Percentiles rank a stretch among this genome's conserved stretches.
phyloP scores from a whole-genome alignment of 495 filamentous ascomycete genomes.

The Penicillium flavigenum region DNA sequence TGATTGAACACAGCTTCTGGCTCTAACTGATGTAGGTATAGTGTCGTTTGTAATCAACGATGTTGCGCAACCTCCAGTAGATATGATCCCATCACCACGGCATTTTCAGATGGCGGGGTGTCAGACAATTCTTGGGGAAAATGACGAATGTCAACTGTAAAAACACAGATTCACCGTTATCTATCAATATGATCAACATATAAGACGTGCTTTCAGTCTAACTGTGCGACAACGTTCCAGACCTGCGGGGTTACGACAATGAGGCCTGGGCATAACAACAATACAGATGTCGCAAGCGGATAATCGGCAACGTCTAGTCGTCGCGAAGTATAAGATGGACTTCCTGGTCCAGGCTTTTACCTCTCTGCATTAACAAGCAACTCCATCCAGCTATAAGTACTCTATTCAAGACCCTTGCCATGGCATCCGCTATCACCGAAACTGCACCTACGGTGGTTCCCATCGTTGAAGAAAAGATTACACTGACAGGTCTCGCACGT shows the following conservation, averaged over 20 bases:
- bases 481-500: conserved; percentile 17
- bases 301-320: conserved; percentile 13
- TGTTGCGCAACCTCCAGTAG: conserved; percentile 13
- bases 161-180: background rate
- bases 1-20: background rate
- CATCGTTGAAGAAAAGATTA: conserved; percentile 21
- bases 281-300: conserved; percentile 6
- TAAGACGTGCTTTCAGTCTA: conserved; percentile 8
- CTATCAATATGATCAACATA: background rate
- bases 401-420: background rate
- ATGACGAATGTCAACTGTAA: conserved; percentile 6
- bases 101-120: conserved; percentile 4
- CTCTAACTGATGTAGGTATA: background rate
- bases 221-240: conserved; percentile 11
- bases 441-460: conserved; percentile 17
- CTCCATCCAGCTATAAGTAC: background rate
- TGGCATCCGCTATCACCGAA: conserved; percentile 30
- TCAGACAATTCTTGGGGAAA: conserved; percentile 10
- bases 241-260: background rate
- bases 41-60: background rate
- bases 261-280: background rate
- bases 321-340: conserved; percentile 6
- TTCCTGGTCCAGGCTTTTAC: background rate
- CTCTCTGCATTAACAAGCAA: background rate
- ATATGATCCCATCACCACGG: conserved; percentile 6